Percentiles rank a stretch among this genome's conserved stretches.
Conservation (phyloP, 176 grass and related monocot genomes). For the Bolboschoenus planiculmis region DNA sequence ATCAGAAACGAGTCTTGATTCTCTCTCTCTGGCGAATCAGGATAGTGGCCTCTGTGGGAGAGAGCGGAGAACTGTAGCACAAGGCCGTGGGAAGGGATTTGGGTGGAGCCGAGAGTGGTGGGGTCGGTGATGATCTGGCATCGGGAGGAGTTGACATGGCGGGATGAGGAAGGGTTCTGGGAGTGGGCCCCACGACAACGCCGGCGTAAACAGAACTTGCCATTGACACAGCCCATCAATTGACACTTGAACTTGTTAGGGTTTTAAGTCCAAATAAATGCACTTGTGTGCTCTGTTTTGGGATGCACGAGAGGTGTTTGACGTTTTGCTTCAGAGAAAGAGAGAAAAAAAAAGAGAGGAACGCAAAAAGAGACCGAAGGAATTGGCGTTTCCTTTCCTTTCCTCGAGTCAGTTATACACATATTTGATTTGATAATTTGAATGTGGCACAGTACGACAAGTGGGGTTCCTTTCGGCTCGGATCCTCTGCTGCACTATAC, state of each 20-base stretch:
- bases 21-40: constrained; percentile 57
- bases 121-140: constrained; percentile 22
- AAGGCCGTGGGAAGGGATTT: constrained; percentile 44
- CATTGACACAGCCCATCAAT: constrained; percentile 82
- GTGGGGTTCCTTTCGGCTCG: background rate
- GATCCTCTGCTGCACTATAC: too few relatives aligned
- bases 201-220: constrained; percentile 52
- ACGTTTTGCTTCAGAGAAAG: constrained; percentile 12
- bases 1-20: constrained; percentile 73
- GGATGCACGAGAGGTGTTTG: background rate
- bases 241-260: background rate
- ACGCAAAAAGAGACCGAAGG: constrained; percentile 5
- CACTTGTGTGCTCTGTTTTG: background rate
- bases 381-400: background rate
- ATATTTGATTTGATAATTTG: constrained; percentile 5
- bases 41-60: constrained; percentile 60
- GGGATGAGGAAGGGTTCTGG: background rate
- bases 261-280: background rate
- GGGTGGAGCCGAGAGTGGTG: constrained; percentile 29
- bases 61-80: constrained; percentile 63
- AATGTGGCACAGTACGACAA: constrained; percentile 18
- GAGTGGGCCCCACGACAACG: background rate
- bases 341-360: constrained; percentile 9
- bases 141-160: background rate
- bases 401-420: too few relatives aligned